phyloP scores from a whole-genome alignment of 2,329 filamentous ascomycete genomes.

The Rhynchosporium agropyri region DNA sequence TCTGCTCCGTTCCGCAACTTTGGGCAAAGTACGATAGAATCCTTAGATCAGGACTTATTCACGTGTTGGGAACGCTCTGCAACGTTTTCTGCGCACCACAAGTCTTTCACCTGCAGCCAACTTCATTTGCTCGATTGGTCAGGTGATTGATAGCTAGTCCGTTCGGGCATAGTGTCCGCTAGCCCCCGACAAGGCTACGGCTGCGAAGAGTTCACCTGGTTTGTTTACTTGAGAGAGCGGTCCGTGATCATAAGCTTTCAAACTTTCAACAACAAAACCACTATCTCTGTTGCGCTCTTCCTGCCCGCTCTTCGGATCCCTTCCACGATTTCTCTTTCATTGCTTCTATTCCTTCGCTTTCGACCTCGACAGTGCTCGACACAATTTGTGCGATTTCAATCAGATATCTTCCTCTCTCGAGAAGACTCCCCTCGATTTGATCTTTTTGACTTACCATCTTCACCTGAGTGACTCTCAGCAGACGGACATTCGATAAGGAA shows the following conservation, averaged over 20 bases:
- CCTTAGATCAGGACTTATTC: neutral
- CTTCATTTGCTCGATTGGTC: neutral
- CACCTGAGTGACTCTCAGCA: neutral
- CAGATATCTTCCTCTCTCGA: neutral
- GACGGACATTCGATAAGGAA: neutral
- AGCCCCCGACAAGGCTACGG: constrained; percentile 7
- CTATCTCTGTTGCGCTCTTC: neutral
- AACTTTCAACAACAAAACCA: constrained; percentile 1
- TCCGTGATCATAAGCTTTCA: neutral
- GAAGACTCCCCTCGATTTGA: neutral
- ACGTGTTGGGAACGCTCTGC: constrained; percentile 1
- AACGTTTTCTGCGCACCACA: neutral
- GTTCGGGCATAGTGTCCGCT: neutral
- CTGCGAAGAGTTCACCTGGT: neutral
- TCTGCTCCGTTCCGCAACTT: neutral
- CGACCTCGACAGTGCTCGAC: constrained; percentile 2
- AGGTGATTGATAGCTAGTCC: neutral
- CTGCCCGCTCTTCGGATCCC: constrained; percentile 4
- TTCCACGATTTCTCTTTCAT: constrained; percentile 7
- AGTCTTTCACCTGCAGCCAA: neutral
- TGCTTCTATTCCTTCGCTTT: constrained; percentile 10
- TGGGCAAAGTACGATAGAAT: neutral
- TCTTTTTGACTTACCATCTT: neutral
- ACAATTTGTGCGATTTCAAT: neutral
- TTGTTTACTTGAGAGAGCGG: neutral